phyloP scores from a whole-genome alignment of 2,329 filamentous ascomycete genomes.

The Colletotrichum australisinense region DNA sequence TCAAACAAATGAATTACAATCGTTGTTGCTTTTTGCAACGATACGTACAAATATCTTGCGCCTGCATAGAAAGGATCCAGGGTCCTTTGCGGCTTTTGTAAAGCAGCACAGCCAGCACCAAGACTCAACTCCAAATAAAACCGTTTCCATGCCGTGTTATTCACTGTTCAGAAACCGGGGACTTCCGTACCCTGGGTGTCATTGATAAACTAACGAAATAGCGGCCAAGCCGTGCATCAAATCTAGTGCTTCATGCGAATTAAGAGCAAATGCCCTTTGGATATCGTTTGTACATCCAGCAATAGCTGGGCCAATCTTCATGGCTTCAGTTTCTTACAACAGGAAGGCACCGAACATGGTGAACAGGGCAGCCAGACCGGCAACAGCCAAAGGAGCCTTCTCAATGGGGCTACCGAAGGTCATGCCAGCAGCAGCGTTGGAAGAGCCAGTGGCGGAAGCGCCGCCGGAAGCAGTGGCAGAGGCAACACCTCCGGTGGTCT shows the following conservation, averaged over 20 bases:
- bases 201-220: conserved; percentile 21
- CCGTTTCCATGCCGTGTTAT: not conserved
- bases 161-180: conserved; percentile 16
- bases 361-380: conserved; percentile 48
- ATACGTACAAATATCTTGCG: conserved; percentile 21
- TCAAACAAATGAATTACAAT: conserved; percentile 26
- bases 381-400: conserved; percentile 48
- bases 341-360: conserved; percentile 53
- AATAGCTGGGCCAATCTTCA: not conserved
- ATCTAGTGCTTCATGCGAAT: conserved; percentile 31
- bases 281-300: conserved; percentile 35
- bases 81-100: not conserved
- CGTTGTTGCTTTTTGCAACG: conserved; percentile 15
- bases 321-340: conserved; percentile 44
- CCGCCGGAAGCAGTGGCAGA: conserved; percentile 50
- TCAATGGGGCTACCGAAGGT: conserved; percentile 37
- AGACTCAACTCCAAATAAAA: not conserved
- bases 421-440: conserved; percentile 44
- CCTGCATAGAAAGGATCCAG: conserved; percentile 10
- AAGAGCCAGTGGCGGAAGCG: conserved; percentile 47
- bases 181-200: conserved; percentile 16
- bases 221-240: conserved; percentile 13
- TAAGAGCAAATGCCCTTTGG: conserved; percentile 8
- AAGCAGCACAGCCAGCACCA: not conserved
- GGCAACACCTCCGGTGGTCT: conserved; percentile 55